These are phyloP conservation scores for Astragalus glycyphyllos DNA, from an alignment of 306 rosid genomes.

Conservation along the genomic window DNA sequence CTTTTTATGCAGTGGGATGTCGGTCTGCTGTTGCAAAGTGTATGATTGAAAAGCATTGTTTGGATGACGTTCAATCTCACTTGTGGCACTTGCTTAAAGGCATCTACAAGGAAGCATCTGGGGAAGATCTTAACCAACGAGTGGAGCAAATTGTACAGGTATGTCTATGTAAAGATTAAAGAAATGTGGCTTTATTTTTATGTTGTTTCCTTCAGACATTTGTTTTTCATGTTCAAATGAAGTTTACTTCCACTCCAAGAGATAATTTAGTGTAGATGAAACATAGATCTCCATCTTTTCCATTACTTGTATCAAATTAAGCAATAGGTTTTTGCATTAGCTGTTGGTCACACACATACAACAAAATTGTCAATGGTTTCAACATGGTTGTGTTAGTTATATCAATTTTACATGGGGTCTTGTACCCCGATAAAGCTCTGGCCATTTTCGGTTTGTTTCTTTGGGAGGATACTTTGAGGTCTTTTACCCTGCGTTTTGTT, in stretches of 20 bases:
- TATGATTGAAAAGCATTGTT: slow-evolving; percentile 61
- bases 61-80: slow-evolving; percentile 59
- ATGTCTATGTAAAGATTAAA: slow-evolving; percentile 31
- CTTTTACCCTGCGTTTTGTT: too few species aligned
- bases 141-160: slow-evolving; percentile 68
- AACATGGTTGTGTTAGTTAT: slow-evolving; percentile 13
- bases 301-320: slow-evolving; percentile 11
- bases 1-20: slow-evolving; percentile 79
- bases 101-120: slow-evolving; percentile 61
- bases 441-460: too few species aligned
- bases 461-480: too few species aligned
- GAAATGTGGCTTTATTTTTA: neutral
- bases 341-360: slow-evolving; percentile 29
- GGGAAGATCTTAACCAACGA: slow-evolving; percentile 58
- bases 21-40: slow-evolving; percentile 61
- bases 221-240: slow-evolving; percentile 21
- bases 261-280: neutral
- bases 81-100: slow-evolving; percentile 61
- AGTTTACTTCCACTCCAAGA: slow-evolving; percentile 8
- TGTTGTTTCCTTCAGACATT: slow-evolving; percentile 15
- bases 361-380: neutral
- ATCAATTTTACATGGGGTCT: neutral
- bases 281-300: slow-evolving; percentile 11
- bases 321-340: slow-evolving; percentile 3
- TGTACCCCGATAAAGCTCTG: too few species aligned